Conservation (phyloP, 495 filamentous ascomycete species). For the Penicillium steckii region DNA sequence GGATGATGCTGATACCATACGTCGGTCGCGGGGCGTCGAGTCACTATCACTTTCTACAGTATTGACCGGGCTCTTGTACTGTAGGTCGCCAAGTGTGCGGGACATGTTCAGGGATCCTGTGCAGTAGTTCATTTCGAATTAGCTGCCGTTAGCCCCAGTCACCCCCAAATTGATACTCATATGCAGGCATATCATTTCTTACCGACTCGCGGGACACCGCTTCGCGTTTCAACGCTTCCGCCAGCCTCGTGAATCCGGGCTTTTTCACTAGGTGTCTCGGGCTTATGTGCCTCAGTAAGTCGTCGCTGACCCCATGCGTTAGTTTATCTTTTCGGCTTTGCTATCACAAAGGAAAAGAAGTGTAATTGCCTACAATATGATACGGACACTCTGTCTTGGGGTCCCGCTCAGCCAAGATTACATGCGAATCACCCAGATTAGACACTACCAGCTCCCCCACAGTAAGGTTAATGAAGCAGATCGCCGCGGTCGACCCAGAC, state of each 20-base stretch:
- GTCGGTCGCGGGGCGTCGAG: conserved; percentile 2
- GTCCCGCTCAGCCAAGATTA: conserved; percentile 34
- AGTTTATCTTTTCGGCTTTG: too few species aligned
- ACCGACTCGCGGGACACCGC: conserved; percentile 35
- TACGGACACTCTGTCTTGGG: conserved; percentile 28
- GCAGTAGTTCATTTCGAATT: background rate
- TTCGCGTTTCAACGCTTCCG: conserved; percentile 25
- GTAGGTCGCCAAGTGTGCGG: conserved; percentile 42
- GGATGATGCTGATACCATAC: conserved; percentile 21
- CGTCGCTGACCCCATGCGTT: conserved; percentile 25
- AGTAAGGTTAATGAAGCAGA: conserved; percentile 38
- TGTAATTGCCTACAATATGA: conserved; percentile 24
- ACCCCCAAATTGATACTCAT: background rate
- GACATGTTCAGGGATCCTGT: conserved; percentile 43
- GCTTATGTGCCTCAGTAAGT: conserved; percentile 38
- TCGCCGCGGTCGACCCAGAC: conserved; percentile 37
- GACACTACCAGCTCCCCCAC: conserved; percentile 34
- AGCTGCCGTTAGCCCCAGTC: background rate
- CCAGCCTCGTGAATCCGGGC: conserved; percentile 38
- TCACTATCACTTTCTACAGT: conserved; percentile 9
- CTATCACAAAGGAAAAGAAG: too few species aligned
- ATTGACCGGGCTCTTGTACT: conserved; percentile 44
- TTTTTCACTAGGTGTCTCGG: conserved; percentile 30
- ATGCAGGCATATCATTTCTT: conserved; percentile 5
- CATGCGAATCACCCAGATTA: conserved; percentile 44